Percentiles rank a stretch among this genome's conserved stretches.
phyloP scores from a whole-genome alignment of 371 early-diverging fungal genomes.

The Basidiobolus heterosporus region DNA sequence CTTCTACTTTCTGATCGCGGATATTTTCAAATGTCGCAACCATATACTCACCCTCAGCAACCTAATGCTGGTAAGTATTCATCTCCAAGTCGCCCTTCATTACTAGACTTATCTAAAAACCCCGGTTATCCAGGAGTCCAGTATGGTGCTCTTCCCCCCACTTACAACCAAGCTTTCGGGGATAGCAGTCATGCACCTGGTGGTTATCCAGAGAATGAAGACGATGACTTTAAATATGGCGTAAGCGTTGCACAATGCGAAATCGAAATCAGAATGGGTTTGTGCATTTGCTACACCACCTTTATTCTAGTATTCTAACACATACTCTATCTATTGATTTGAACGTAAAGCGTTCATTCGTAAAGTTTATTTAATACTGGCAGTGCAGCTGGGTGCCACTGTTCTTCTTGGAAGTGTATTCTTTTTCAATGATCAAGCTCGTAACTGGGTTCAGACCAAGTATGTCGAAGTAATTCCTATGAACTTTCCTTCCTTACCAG shows the following conservation, averaged over 20 bases:
- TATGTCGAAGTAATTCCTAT: conserved; percentile 2
- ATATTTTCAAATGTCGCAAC: no score
- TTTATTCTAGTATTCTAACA: not conserved
- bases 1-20: no score
- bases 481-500: not conserved
- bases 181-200: no score
- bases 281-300: conserved; percentile 3
- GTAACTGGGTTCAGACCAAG: conserved; percentile 26
- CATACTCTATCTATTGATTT: not conserved
- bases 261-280: conserved; percentile 32
- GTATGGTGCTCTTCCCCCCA: no score
- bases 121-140: no score
- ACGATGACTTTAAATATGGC: conserved; percentile 33
- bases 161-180: no score
- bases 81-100: no score
- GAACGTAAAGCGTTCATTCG: conserved; percentile 39
- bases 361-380: conserved; percentile 67
- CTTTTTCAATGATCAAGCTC: conserved; percentile 29
- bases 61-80: no score
- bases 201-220: no score
- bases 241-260: conserved; percentile 31
- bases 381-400: conserved; percentile 43
- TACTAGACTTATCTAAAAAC: no score
- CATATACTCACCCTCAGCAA: no score
- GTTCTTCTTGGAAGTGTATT: conserved; percentile 30